A percentile compares a stretch with the other conserved stretches of the same genome.
Conservation (phyloP, 2,329 filamentous ascomycete genomes). For the Trichoderma hamatum region DNA sequence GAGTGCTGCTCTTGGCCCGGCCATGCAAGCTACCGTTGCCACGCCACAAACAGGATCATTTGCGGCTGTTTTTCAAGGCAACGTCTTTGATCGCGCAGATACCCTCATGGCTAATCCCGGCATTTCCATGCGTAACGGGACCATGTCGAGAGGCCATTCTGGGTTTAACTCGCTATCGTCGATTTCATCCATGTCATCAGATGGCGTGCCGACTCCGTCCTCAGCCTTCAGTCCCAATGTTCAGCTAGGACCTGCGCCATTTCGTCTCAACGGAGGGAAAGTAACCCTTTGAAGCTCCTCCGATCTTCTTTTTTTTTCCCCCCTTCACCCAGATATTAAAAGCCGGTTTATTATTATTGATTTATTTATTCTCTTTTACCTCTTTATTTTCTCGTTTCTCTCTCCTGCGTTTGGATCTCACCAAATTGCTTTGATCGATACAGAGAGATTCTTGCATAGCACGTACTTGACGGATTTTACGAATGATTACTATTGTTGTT, state of each 20-base stretch:
- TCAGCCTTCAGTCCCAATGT: slow-evolving; percentile 40
- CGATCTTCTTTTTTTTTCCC: not conserved
- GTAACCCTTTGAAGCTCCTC: slow-evolving; percentile 40
- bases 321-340: not conserved
- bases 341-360: not conserved
- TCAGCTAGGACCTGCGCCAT: slow-evolving; percentile 38
- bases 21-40: slow-evolving; percentile 85
- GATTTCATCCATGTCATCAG: slow-evolving; percentile 47
- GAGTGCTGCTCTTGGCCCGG: slow-evolving; percentile 85
- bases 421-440: slow-evolving; percentile 5
- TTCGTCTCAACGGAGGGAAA: slow-evolving; percentile 45
- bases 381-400: not conserved
- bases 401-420: slow-evolving; percentile 13
- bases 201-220: slow-evolving; percentile 40
- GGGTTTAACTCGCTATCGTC: slow-evolving; percentile 46
- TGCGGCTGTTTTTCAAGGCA: slow-evolving; percentile 56
- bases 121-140: slow-evolving; percentile 58
- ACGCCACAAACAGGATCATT: slow-evolving; percentile 65
- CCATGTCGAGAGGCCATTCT: slow-evolving; percentile 48
- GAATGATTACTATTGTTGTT: slow-evolving; percentile 30
- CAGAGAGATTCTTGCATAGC: slow-evolving; percentile 27
- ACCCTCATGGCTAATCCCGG: slow-evolving; percentile 61
- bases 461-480: slow-evolving; percentile 25
- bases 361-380: slow-evolving; percentile 6
- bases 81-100: slow-evolving; percentile 64